Percentiles rank a stretch among this genome's conserved stretches.
phyloP scores from a whole-genome alignment of 495 filamentous ascomycete genomes.

The Penicillium simplicissimum region DNA sequence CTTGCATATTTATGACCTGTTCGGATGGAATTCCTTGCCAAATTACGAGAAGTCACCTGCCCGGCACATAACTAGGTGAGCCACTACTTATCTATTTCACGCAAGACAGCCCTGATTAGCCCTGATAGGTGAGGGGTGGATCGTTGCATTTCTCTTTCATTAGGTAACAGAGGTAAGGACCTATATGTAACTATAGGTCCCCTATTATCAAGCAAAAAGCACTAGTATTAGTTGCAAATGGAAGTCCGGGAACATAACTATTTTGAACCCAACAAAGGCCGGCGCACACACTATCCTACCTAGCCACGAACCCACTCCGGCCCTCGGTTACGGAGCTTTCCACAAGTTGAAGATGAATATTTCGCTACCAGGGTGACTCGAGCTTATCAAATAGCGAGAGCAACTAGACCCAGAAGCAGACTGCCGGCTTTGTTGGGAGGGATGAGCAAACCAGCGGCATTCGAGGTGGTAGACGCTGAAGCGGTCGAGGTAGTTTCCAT shows the following conservation, averaged over 20 bases:
- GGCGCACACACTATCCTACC: neutral
- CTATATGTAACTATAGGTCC: neutral
- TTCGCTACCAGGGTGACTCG: neutral
- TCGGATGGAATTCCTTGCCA: too few relatives aligned
- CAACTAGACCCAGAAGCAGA: slow-evolving; percentile 27
- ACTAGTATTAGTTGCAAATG: neutral
- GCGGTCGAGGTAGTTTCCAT: slow-evolving; percentile 20
- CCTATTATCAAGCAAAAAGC: neutral
- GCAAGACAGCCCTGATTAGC: neutral
- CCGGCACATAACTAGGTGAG: too few relatives aligned
- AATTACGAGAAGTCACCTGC: too few relatives aligned
- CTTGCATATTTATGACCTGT: too few relatives aligned
- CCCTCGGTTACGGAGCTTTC: neutral
- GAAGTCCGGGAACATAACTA: neutral
- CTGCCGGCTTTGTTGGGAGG: slow-evolving; percentile 35
- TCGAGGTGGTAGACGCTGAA: slow-evolving; percentile 20
- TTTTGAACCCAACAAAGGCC: neutral
- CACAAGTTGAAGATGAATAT: neutral
- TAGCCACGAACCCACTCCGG: neutral
- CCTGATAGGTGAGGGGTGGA: neutral
- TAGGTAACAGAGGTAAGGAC: neutral
- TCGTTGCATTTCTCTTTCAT: neutral
- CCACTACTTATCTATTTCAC: neutral
- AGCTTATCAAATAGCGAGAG: slow-evolving; percentile 20
- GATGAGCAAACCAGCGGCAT: slow-evolving; percentile 23